A percentile compares a stretch with the other conserved stretches of the same genome.
These are phyloP conservation scores for Quercus variabilis DNA, from an alignment of 306 rosid genomes.

Conservation along the genomic window DNA sequence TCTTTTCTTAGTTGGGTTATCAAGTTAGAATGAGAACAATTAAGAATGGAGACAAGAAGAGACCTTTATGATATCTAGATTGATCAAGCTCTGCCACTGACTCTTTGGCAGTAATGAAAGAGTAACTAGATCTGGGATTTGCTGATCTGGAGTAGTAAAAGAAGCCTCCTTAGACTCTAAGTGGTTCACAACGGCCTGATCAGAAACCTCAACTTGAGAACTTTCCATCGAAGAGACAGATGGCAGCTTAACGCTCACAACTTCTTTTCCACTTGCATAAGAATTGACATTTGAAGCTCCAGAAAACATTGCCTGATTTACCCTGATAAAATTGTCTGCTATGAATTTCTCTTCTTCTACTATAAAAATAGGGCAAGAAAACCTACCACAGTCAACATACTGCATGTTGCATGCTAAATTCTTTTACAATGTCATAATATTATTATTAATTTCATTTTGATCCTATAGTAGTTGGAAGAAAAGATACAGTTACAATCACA, in stretches of 20 bases:
- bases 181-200: constrained; percentile 23
- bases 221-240: constrained; percentile 58
- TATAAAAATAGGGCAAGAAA: neutral
- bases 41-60: constrained; percentile 18
- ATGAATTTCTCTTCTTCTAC: neutral
- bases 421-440: neutral
- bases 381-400: neutral
- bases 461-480: neutral
- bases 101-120: constrained; percentile 86
- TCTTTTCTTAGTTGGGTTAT: neutral
- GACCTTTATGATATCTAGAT: constrained; percentile 91
- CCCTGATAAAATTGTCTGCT: constrained; percentile 49
- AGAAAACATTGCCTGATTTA: constrained; percentile 66
- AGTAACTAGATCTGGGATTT: constrained; percentile 82
- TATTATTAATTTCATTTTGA: neutral
- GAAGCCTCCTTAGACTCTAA: constrained; percentile 36
- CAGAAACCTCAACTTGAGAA: constrained; percentile 44
- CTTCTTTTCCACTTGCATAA: constrained; percentile 77
- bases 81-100: constrained; percentile 95
- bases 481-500: neutral
- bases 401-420: neutral
- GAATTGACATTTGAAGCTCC: constrained; percentile 62
- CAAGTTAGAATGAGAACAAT: constrained; percentile 24
- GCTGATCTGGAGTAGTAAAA: constrained; percentile 43
- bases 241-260: constrained; percentile 72